These are phyloP conservation scores for Thermomucor indicae-seudaticae DNA, from an alignment of 371 early-diverging fungal genomes.

Conservation along the genomic window DNA sequence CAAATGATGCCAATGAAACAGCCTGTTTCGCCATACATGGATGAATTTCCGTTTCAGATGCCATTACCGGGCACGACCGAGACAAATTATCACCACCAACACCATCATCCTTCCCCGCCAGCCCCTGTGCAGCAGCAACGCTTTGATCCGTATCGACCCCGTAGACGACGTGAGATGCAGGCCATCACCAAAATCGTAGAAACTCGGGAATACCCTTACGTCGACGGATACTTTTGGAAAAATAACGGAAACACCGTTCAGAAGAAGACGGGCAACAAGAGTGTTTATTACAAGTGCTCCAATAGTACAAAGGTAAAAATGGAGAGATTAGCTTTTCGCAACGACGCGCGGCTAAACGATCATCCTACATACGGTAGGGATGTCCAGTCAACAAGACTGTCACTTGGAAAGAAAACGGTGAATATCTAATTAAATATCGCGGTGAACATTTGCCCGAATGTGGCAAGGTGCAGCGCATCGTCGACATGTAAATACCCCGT, in stretches of 20 bases:
- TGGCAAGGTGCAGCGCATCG: constrained; percentile 24
- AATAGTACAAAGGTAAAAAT: constrained; percentile 39
- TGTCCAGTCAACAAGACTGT: constrained; percentile 55
- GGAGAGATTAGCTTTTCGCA: too few species aligned
- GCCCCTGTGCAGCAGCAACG: constrained; percentile 3
- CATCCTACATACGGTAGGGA: too few species aligned
- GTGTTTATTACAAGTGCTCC: constrained; percentile 56
- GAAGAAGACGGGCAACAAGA: constrained; percentile 58
- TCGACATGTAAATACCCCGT: constrained; percentile 11
- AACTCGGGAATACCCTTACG: constrained; percentile 43
- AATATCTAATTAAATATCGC: constrained; percentile 51
- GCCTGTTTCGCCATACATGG: not conserved
- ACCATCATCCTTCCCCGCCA: not conserved
- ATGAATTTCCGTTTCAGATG: not conserved
- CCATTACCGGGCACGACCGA: not conserved
- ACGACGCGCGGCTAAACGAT: too few species aligned
- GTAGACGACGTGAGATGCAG: constrained; percentile 61
- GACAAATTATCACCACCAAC: not conserved
- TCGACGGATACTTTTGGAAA: constrained; percentile 53
- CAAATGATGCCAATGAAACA: not conserved
- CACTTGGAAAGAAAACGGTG: constrained; percentile 48
- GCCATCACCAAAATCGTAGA: constrained; percentile 58
- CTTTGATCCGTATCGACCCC: constrained; percentile 29
- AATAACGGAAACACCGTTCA: constrained; percentile 62
- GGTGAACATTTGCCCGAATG: constrained; percentile 53